Evolutionary conservation across 2,329 filamentous ascomycete genomes (phyloP).

Genomic region (Ophiostoma novo-ulmi): DNA sequence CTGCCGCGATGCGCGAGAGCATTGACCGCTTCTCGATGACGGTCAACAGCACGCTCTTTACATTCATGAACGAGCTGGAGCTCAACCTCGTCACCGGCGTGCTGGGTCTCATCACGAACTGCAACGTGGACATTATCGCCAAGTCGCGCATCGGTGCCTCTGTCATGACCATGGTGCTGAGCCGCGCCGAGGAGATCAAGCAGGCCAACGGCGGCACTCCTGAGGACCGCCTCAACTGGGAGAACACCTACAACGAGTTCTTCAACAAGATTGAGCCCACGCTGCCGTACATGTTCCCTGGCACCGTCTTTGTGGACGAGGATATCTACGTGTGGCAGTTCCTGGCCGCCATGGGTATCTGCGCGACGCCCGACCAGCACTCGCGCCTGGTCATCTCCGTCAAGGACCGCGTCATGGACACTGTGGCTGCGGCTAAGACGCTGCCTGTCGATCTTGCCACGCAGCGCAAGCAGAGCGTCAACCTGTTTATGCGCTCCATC

Average conservation of each 20-base stretch:
- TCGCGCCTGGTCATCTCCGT: constrained; percentile 90
- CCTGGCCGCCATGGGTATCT: constrained; percentile 88
- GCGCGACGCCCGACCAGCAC: constrained; percentile 89
- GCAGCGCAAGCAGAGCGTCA: constrained; percentile 83
- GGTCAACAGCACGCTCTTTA: constrained; percentile 85
- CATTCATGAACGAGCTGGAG: constrained; percentile 84
- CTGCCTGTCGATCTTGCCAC: constrained; percentile 80
- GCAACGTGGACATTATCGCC: constrained; percentile 78
- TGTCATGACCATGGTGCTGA: constrained; percentile 89
- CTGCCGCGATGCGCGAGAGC: constrained; percentile 68
- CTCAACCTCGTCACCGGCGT: constrained; percentile 88
- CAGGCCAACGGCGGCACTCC: constrained; percentile 67
- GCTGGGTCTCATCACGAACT: constrained; percentile 75
- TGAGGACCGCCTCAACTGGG: constrained; percentile 76
- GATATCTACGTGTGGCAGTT: constrained; percentile 99
- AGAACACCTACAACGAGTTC: constrained; percentile 73
- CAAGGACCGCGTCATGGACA: constrained; percentile 97
- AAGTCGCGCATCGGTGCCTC: constrained; percentile 83
- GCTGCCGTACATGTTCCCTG: constrained; percentile 82
- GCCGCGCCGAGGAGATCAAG: constrained; percentile 88
- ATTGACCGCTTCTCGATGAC: constrained; percentile 84
- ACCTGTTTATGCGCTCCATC: constrained; percentile 97
- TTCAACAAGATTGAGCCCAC: constrained; percentile 84
- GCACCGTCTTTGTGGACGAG: constrained; percentile 80
- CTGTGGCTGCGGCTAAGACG: constrained; percentile 81